phyloP scores from a whole-genome alignment of 257 asterid genomes.

The Solanum etuberosum region DNA sequence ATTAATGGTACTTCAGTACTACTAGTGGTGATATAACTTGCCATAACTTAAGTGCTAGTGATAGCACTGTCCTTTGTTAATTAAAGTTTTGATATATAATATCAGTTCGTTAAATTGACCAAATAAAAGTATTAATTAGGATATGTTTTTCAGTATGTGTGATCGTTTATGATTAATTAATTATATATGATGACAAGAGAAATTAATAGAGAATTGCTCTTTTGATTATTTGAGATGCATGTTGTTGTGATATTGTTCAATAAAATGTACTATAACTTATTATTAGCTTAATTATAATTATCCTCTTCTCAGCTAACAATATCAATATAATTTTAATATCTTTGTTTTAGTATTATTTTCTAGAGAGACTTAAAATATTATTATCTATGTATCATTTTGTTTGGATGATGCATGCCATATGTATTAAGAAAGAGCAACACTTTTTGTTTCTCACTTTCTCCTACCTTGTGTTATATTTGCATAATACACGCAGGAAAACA shows the following conservation, averaged over 20 bases:
- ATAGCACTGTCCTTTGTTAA: not conserved
- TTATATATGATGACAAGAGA: not conserved
- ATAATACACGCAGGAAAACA: constrained; percentile 2
- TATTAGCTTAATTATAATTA: not conserved
- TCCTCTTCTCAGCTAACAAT: not conserved
- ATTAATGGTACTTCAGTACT: not conserved
- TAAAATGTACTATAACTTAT: not conserved
- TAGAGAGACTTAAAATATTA: not conserved
- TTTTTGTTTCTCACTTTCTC: not conserved
- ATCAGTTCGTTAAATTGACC: not conserved
- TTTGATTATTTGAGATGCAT: not conserved
- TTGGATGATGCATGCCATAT: not conserved
- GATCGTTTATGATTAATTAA: not conserved
- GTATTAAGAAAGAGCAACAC: not conserved
- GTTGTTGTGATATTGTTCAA: not conserved
- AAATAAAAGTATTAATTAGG: not conserved
- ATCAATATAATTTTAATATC: not conserved
- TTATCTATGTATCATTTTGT: not conserved
- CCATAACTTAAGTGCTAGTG: not conserved
- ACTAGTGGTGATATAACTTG: not conserved
- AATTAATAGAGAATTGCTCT: not conserved
- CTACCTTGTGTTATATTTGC: not conserved
- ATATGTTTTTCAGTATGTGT: not conserved
- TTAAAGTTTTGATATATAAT: too few relatives aligned
- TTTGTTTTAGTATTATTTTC: not conserved